These are phyloP conservation scores for Saccharomycopsis fibuligera DNA, from an alignment of 805 yeast genomes.

Conservation along the genomic window DNA sequence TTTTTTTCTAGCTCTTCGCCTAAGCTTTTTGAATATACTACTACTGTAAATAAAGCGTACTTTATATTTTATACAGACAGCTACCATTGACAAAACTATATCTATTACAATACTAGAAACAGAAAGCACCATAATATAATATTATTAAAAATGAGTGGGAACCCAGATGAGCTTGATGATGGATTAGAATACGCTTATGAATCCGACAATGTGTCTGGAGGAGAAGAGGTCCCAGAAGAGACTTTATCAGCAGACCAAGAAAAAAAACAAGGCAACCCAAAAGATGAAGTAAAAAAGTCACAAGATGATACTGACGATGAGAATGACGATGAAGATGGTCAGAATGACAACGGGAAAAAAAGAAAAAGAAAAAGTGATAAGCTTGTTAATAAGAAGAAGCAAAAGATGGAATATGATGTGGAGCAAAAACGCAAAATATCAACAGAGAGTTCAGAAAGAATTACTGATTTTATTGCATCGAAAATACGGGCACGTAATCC, in stretches of 20 bases:
- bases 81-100: neutral
- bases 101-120: neutral
- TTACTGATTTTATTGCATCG: conserved; percentile 63
- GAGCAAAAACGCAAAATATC: conserved; percentile 53
- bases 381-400: conserved; percentile 56
- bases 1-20: neutral
- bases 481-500: conserved; percentile 54
- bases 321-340: conserved; percentile 19
- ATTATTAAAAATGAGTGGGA: conserved; percentile 12
- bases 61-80: too few relatives aligned
- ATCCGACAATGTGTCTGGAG: conserved; percentile 31
- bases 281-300: conserved; percentile 26
- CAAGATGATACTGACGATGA: conserved; percentile 24
- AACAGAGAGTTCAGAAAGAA: conserved; percentile 45
- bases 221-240: conserved; percentile 27
- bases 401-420: conserved; percentile 60
- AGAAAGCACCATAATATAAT: neutral
- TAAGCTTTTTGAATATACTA: neutral
- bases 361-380: conserved; percentile 31
- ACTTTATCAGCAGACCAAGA: conserved; percentile 11
- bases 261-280: neutral
- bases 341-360: conserved; percentile 20
- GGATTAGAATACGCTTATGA: conserved; percentile 58
- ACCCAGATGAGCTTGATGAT: conserved; percentile 74
- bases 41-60: too few relatives aligned